A percentile compares a stretch with the other conserved stretches of the same genome.
Conservation (phyloP, 257 asterid species). For the Cinchona pubescens region DNA sequence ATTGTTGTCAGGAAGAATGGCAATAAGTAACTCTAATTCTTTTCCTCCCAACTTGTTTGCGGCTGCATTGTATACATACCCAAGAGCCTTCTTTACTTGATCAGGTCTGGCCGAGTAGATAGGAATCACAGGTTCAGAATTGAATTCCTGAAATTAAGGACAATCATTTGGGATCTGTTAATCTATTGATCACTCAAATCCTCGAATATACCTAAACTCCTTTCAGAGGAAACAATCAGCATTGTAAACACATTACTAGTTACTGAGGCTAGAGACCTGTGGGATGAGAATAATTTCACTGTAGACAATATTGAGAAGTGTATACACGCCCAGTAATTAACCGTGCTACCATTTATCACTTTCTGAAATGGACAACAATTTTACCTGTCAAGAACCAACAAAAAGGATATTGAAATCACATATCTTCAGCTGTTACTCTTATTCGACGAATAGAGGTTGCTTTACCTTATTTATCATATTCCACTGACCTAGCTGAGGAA, state of each 20-base stretch:
- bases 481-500: slow-evolving; percentile 37
- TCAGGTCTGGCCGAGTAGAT: slow-evolving; percentile 29
- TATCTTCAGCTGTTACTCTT: neutral
- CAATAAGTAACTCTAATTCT: slow-evolving; percentile 34
- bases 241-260: neutral
- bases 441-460: neutral
- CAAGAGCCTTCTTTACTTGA: slow-evolving; percentile 33
- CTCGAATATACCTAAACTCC: neutral
- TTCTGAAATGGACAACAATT: slow-evolving; percentile 22
- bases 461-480: slow-evolving; percentile 36
- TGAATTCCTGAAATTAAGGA: slow-evolving; percentile 27
- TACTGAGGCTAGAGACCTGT: neutral
- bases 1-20: no score
- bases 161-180: neutral
- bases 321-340: slow-evolving; percentile 32
- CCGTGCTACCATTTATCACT: slow-evolving; percentile 32
- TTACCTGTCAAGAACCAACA: slow-evolving; percentile 2
- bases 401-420: neutral
- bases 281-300: no score
- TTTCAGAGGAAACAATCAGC: neutral
- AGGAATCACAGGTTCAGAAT: slow-evolving; percentile 34
- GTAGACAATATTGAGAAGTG: no score
- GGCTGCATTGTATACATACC: slow-evolving; percentile 27
- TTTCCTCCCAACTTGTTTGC: slow-evolving; percentile 18
- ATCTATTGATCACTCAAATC: neutral